Evolutionary conservation across 306 rosid genomes (phyloP).

Genomic region (Cicer arietinum): DNA sequence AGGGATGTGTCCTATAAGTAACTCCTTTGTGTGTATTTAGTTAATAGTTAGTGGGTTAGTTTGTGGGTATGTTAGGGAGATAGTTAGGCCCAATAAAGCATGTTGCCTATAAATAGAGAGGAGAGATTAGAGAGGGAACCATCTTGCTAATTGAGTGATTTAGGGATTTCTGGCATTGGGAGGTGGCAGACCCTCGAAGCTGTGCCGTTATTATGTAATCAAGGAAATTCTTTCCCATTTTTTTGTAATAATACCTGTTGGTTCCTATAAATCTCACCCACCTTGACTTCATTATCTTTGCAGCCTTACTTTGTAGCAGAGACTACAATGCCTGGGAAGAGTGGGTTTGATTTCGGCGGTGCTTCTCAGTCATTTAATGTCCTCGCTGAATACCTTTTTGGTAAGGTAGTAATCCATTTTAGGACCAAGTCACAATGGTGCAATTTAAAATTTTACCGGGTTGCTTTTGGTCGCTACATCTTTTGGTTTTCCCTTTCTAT

Average conservation of each 20-base stretch:
- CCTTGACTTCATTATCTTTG: slow-evolving; percentile 42
- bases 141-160: background rate
- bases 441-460: slow-evolving; percentile 9
- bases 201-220: background rate
- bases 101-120: background rate
- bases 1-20: background rate
- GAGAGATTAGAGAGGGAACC: background rate
- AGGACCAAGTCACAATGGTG: slow-evolving; percentile 23
- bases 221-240: background rate
- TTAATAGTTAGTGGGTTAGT: background rate
- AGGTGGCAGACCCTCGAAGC: background rate
- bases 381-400: slow-evolving; percentile 90
- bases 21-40: background rate
- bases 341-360: slow-evolving; percentile 81
- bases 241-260: background rate
- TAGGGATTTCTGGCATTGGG: background rate
- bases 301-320: slow-evolving; percentile 92
- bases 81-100: background rate
- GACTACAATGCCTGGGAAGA: slow-evolving; percentile 88
- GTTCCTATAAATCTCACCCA: slow-evolving; percentile 4
- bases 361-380: slow-evolving; percentile 84
- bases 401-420: slow-evolving; percentile 72
- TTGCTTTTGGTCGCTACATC: slow-evolving; percentile 27
- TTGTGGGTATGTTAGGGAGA: background rate
- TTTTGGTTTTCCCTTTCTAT: slow-evolving; percentile 30